Percentiles rank a stretch among this genome's conserved stretches.
These are phyloP conservation scores for Cavenderia fasciculata DNA, from an alignment of 78 protist genomes.

Conservation along the genomic window DNA sequence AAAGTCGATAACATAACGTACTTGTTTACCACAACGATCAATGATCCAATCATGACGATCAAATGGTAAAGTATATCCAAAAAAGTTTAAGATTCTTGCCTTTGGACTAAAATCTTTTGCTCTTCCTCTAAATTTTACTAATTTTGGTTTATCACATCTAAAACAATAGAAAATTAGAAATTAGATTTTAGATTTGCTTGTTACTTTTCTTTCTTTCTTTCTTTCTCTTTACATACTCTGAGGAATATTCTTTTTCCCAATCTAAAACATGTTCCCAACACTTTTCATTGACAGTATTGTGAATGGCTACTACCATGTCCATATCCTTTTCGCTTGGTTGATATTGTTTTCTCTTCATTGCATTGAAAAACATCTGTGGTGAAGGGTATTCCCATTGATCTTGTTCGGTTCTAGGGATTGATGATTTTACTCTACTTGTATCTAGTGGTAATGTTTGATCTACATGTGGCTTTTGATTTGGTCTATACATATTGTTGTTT, in stretches of 20 bases:
- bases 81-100: conserved; percentile 75
- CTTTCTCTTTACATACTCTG: conserved; percentile 32
- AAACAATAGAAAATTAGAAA: too few relatives aligned
- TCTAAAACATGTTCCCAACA: conserved; percentile 86
- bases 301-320: conserved; percentile 83
- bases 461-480: conserved; percentile 75
- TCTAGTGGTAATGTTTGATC: conserved; percentile 67
- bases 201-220: neutral
- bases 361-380: conserved; percentile 88
- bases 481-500: conserved; percentile 71
- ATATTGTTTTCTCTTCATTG: conserved; percentile 85
- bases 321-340: conserved; percentile 85
- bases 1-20: conserved; percentile 88
- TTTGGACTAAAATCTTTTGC: conserved; percentile 87
- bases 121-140: conserved; percentile 82
- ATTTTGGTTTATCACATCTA: conserved; percentile 58
- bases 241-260: conserved; percentile 78
- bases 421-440: conserved; percentile 57
- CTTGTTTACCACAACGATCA: conserved; percentile 88
- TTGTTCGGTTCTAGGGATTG: conserved; percentile 80
- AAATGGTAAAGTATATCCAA: conserved; percentile 87
- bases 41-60: conserved; percentile 93
- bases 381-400: conserved; percentile 87
- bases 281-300: conserved; percentile 86
- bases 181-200: conserved; percentile 6